phyloP scores from a whole-genome alignment of 2,329 filamentous ascomycete species.

The Neofusicoccum sp. region DNA sequence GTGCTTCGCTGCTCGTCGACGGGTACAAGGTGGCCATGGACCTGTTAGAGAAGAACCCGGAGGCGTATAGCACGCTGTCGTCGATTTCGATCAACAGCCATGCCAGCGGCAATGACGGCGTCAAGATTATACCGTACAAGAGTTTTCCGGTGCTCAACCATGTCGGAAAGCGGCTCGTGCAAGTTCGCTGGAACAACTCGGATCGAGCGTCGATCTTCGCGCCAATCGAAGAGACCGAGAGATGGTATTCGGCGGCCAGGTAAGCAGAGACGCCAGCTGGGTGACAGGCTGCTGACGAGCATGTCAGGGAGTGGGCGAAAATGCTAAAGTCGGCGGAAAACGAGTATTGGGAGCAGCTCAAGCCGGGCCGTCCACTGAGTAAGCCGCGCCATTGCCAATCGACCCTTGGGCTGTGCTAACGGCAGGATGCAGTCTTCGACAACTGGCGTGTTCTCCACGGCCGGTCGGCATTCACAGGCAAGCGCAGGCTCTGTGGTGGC shows the following conservation, averaged over 20 bases:
- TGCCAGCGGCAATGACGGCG: conserved; percentile 81
- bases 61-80: conserved; percentile 59
- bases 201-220: conserved; percentile 71
- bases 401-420: background rate
- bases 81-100: conserved; percentile 67
- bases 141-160: conserved; percentile 71
- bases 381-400: conserved; percentile 35
- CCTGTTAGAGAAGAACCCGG: conserved; percentile 54
- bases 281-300: background rate
- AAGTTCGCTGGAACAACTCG: conserved; percentile 90
- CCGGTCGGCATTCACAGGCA: conserved; percentile 75
- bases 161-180: conserved; percentile 50
- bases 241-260: conserved; percentile 76
- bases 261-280: conserved; percentile 18
- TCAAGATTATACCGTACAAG: conserved; percentile 71
- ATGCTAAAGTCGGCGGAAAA: conserved; percentile 64
- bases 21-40: conserved; percentile 70
- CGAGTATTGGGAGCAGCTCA: conserved; percentile 78
- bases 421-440: conserved; percentile 68
- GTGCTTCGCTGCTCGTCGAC: conserved; percentile 79
- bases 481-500: conserved; percentile 83
- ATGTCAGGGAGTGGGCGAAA: conserved; percentile 61
- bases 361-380: conserved; percentile 76
- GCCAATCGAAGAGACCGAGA: conserved; percentile 50
- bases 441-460: conserved; percentile 96